phyloP scores from a whole-genome alignment of 2,329 filamentous ascomycete species.

The Xylariaceae sp. region DNA sequence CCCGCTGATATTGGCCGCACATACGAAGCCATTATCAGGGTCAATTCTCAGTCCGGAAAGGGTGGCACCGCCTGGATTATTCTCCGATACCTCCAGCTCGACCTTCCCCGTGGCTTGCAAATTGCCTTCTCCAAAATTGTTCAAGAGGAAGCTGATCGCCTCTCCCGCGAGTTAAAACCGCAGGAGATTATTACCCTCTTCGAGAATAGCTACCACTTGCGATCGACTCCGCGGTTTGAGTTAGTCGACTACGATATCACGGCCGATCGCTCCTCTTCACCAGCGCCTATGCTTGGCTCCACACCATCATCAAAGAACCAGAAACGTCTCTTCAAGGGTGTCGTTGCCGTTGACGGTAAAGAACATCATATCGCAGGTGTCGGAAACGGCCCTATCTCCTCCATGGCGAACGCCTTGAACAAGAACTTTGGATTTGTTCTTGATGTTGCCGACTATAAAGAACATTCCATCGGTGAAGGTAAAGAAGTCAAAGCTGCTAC shows the following conservation, averaged over 20 bases:
- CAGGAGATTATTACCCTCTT: conserved; percentile 86
- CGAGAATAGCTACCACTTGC: conserved; percentile 81
- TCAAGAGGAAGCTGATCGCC: conserved; percentile 74
- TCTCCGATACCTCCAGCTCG: conserved; percentile 79
- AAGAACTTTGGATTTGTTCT: conserved; percentile 76
- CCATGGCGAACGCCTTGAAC: conserved; percentile 73
- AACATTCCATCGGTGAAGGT: conserved; percentile 83
- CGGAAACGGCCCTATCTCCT: conserved; percentile 89
- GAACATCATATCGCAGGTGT: conserved; percentile 77
- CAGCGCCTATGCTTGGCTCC: conserved; percentile 64
- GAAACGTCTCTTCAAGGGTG: conserved; percentile 78
- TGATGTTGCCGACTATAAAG: conserved; percentile 93
- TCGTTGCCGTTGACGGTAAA: conserved; percentile 76
- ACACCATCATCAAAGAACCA: conserved; percentile 76
- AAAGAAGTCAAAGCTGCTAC: conserved; percentile 88
- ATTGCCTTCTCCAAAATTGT: conserved; percentile 87
- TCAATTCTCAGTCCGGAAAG: conserved; percentile 96
- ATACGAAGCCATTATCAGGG: conserved; percentile 97
- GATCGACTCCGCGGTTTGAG: conserved; percentile 77
- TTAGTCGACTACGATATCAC: conserved; percentile 90
- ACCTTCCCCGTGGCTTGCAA: conserved; percentile 88
- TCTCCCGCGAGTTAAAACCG: conserved; percentile 80
- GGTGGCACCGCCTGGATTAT: conserved; percentile 95
- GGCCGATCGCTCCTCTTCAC: conserved; percentile 75
- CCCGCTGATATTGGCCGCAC: conserved; percentile 90